phyloP scores from a whole-genome alignment of 2,329 filamentous ascomycete genomes.

The Exophiala alcalophila region DNA sequence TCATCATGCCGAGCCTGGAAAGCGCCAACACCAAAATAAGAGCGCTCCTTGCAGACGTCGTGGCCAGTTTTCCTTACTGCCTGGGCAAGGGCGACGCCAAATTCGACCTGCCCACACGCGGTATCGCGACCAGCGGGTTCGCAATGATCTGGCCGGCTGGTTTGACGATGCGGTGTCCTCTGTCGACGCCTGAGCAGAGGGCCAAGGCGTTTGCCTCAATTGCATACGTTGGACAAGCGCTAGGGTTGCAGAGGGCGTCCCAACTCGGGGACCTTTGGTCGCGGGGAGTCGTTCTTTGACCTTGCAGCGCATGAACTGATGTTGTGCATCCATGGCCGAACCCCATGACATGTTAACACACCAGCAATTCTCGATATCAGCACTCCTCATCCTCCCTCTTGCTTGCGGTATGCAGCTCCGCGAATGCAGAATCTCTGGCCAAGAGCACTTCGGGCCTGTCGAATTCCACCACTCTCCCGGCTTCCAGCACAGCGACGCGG shows the following conservation, averaged over 20 bases:
- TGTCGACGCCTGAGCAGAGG: conserved; percentile 1
- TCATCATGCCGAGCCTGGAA: neutral
- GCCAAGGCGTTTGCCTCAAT: neutral
- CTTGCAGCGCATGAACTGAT: no score
- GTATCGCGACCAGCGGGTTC: conserved; percentile 4
- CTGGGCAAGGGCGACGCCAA: conserved; percentile 2
- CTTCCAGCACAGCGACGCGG: conserved; percentile 55
- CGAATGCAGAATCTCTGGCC: conserved; percentile 28
- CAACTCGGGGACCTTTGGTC: neutral
- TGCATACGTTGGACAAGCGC: conserved; percentile 1
- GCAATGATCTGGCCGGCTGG: conserved; percentile 4
- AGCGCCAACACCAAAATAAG: neutral
- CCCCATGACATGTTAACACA: no score
- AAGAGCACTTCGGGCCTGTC: conserved; percentile 30
- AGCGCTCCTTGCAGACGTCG: neutral
- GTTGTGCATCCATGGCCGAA: no score
- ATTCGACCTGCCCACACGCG: neutral
- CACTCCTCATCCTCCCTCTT: conserved; percentile 1
- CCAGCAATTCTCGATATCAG: no score
- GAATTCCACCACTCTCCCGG: conserved; percentile 12
- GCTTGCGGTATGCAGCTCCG: neutral
- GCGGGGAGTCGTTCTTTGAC: no score
- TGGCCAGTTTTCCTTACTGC: conserved; percentile 7
- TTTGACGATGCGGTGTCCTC: neutral
- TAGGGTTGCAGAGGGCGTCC: conserved; percentile 1